Evolutionary conservation across 345 rosid species (phyloP).

Genomic region (Camelina hispida): DNA sequence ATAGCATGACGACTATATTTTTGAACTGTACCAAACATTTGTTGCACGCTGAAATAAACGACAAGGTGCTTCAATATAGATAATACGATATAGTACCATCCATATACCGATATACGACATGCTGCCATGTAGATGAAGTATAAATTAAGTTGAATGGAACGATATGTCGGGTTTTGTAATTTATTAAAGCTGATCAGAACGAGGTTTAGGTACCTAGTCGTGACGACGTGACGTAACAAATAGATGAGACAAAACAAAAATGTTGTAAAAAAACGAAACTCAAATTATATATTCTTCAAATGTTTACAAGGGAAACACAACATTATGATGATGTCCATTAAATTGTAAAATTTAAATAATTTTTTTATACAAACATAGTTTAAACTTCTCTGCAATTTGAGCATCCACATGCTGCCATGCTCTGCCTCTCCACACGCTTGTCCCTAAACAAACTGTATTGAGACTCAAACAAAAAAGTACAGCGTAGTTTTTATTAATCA

Average conservation of each 20-base stretch:
- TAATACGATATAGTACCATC: constrained; percentile 13
- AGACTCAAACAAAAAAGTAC: constrained; percentile 39
- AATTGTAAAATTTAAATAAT: background rate
- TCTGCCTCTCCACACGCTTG: constrained; percentile 43
- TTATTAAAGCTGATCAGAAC: background rate
- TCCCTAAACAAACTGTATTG: constrained; percentile 30
- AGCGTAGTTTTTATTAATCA: constrained; percentile 3
- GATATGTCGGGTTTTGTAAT: constrained; percentile 11
- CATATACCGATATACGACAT: background rate
- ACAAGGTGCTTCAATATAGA: constrained; percentile 5
- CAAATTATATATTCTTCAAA: background rate
- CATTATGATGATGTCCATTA: constrained; percentile 42
- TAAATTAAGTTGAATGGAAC: background rate
- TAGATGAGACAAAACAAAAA: background rate
- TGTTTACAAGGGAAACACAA: constrained; percentile 35
- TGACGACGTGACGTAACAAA: constrained; percentile 33
- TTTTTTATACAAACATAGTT: background rate
- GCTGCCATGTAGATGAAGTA: background rate
- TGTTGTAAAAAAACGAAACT: background rate
- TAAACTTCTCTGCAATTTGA: constrained; percentile 34
- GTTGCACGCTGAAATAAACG: constrained; percentile 24
- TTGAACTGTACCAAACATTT: background rate
- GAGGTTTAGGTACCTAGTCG: constrained; percentile 33
- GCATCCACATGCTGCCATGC: constrained; percentile 47
- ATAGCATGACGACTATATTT: background rate